A percentile compares a stretch with the other conserved stretches of the same genome.
These are phyloP conservation scores for Zasmidium angulare DNA, from an alignment of 2,329 filamentous ascomycete species.

Conservation along the genomic window DNA sequence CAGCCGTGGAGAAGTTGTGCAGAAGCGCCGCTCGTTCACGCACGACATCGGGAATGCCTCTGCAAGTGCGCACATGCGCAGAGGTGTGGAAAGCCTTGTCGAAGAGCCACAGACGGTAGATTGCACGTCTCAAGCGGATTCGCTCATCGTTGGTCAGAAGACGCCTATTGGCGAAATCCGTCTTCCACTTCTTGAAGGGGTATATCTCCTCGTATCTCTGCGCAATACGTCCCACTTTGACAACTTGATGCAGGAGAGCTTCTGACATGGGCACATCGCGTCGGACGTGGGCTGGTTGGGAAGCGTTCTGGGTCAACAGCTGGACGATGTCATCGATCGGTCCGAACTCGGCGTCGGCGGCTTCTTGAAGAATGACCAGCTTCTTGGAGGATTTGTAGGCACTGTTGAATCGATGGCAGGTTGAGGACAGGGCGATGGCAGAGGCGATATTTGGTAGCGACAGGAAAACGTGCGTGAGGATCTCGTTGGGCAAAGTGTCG, in stretches of 20 bases:
- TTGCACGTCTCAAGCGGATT: conserved; percentile 54
- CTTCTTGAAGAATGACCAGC: conserved; percentile 54
- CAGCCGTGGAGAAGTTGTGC: conserved; percentile 57
- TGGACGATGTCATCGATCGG: conserved; percentile 60
- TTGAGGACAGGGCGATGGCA: conserved; percentile 54
- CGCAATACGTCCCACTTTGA: conserved; percentile 55
- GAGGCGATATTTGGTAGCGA: conserved; percentile 54
- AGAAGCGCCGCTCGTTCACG: conserved; percentile 56
- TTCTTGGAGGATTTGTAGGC: conserved; percentile 56
- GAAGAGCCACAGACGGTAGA: conserved; percentile 63
- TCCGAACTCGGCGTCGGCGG: conserved; percentile 57
- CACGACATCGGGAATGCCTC: conserved; percentile 47
- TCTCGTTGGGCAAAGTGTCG: conserved; percentile 57
- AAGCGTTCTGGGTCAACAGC: conserved; percentile 60
- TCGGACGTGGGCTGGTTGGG: conserved; percentile 56
- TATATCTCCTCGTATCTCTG: conserved; percentile 62
- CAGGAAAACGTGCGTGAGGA: conserved; percentile 57
- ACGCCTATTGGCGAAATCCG: conserved; percentile 56
- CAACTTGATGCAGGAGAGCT: conserved; percentile 56
- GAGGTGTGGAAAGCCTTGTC: conserved; percentile 57
- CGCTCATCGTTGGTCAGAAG: conserved; percentile 52
- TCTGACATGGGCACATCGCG: conserved; percentile 56
- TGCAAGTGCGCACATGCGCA: conserved; percentile 51
- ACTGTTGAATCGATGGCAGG: conserved; percentile 55
- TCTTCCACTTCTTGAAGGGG: conserved; percentile 63